Evolutionary conservation across 192 early-diverging fungal species (phyloP).

Genomic region (Thamnidium elegans): DNA sequence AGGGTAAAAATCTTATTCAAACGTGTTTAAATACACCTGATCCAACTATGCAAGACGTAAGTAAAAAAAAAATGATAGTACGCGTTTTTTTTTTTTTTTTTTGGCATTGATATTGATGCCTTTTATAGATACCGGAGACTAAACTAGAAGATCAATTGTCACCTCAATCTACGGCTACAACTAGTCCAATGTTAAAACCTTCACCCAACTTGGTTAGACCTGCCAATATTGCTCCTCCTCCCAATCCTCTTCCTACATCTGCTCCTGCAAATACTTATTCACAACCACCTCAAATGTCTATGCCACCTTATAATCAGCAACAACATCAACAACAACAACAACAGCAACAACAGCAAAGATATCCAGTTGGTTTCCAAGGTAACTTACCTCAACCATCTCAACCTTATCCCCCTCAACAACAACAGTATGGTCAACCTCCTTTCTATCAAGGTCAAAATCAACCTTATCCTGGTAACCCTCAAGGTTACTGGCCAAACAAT

Average conservation of each 20-base stretch:
- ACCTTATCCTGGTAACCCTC: no score
- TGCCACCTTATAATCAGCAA: constrained; percentile 1
- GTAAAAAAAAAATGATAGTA: not conserved
- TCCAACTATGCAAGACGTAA: constrained; percentile 10
- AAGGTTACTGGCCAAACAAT: no score
- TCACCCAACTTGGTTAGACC: constrained; percentile 3
- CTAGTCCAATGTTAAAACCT: not conserved
- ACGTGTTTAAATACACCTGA: constrained; percentile 90
- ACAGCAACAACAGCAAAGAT: constrained; percentile 7
- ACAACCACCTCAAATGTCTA: not conserved
- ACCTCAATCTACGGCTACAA: constrained; percentile 5
- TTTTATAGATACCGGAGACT: not conserved
- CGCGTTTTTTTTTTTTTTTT: no score
- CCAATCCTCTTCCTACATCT: not conserved
- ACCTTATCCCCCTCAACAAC: no score
- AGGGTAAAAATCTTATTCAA: constrained; percentile 93
- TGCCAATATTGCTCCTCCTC: not conserved
- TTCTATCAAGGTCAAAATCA: no score
- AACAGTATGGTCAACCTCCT: no score
- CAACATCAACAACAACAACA: constrained; percentile 10
- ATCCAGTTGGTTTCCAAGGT: not conserved
- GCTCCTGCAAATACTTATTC: not conserved
- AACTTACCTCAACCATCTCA: no score
- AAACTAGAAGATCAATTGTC: not conserved
- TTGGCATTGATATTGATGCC: not conserved